phyloP scores from a whole-genome alignment of 176 grass and related monocot species.

The Phoenix roebelenii region DNA sequence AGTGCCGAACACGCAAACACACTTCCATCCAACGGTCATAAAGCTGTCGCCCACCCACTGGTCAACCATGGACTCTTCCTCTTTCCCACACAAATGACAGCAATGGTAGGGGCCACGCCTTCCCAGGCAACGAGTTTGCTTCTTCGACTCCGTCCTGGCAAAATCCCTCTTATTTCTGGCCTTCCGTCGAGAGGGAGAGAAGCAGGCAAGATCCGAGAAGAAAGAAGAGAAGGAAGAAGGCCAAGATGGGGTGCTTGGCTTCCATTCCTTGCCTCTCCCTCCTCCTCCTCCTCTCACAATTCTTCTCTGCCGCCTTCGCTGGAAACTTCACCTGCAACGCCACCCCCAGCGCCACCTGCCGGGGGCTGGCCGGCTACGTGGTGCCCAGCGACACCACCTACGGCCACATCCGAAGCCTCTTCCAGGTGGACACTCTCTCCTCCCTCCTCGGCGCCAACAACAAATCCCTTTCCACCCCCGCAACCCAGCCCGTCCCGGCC shows the following conservation, averaged over 20 bases:
- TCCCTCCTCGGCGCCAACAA: conserved; percentile 44
- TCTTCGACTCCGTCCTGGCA: no score
- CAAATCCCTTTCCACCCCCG: neutral
- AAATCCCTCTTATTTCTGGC: no score
- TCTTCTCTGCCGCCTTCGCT: conserved; percentile 22
- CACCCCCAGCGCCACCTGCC: conserved; percentile 19
- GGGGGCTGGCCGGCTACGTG: conserved; percentile 38
- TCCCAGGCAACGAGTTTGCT: no score
- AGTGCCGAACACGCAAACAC: no score
- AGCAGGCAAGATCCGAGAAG: neutral
- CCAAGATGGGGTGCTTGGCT: conserved; percentile 12
- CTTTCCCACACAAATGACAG: no score
- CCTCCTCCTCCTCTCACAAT: conserved; percentile 16
- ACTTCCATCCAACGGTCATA: no score
- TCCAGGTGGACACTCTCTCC: conserved; percentile 33
- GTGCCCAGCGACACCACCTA: conserved; percentile 56
- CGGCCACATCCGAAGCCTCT: conserved; percentile 30
- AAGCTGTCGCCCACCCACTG: no score
- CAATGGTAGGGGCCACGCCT: no score
- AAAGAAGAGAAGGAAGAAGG: neutral
- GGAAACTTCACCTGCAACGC: conserved; percentile 30
- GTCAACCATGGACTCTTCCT: no score
- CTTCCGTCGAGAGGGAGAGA: neutral
- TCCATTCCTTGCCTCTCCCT: neutral
- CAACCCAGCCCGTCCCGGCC: neutral